Base-by-base conservation (phyloP, 768 basidiomycete species). In the Cyclocybe aegerita region DNA sequence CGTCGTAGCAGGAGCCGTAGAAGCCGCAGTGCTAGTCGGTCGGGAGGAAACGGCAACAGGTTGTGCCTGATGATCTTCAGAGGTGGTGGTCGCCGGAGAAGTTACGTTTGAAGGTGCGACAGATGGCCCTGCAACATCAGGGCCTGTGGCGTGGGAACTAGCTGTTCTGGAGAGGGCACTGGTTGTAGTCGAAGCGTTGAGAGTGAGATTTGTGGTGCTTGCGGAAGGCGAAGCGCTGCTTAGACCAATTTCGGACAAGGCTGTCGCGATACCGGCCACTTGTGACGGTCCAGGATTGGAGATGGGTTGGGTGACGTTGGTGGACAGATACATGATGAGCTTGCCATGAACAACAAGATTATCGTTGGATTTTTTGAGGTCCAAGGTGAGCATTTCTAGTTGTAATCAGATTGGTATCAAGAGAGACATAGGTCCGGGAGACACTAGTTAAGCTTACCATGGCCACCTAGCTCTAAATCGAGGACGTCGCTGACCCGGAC, bases 331-430 rank as follows among this genome's bases (percentile, higher is more conserved):
- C 58, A 98, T 83, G 67, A 98, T 95, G 58, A 99, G 82, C 72
- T 98, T 98, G 41, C 97, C 97, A 63, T 98, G 94, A 3, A 99
- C 97, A 42, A 94, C 90, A 23, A 97, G 83, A 65, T 97, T 95
- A 70, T 99, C 97, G 60, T 96, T 97, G n/a, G 95, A 98, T 71
- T 96, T 96, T 76, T 98, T 97, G 61, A 99, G 75, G 64, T 98
- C 97, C 58, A 95, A 69, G 0, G 96, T 98, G 43, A 98, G 81
- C 86, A 97, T 97, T 77, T 98, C 97, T 94, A n/a, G 64, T 46
- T 39, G 39, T 16, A 44, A 50, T 39, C 39, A 44, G 47, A 39
- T 46, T 34, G 40, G 38, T 16, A 61, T 17, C 32, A 58, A 50
- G 12, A 53, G 29, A 49, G 30, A 50, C 43, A 9, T 14, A 38